phyloP scores from a whole-genome alignment of 2,329 filamentous ascomycete genomes.

The Cladophialophora psammophila region DNA sequence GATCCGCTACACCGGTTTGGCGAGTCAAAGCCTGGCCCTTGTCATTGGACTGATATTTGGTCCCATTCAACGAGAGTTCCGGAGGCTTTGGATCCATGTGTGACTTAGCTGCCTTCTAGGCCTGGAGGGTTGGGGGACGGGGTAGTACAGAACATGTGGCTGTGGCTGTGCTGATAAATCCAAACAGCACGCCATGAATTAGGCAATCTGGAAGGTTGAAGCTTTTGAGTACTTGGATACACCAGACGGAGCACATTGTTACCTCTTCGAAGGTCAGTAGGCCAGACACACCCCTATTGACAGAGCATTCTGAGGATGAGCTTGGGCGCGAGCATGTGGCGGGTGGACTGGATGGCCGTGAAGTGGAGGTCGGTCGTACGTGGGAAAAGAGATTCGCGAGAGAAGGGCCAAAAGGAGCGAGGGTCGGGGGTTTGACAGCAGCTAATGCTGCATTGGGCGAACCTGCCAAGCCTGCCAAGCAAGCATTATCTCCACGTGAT shows the following conservation, averaged over 20 bases:
- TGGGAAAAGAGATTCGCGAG: neutral
- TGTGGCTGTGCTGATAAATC: neutral
- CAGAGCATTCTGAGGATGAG: neutral
- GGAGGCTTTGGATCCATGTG: neutral
- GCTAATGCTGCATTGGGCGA: neutral
- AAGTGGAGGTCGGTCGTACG: too few species aligned
- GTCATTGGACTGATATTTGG: neutral
- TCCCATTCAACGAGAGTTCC: neutral
- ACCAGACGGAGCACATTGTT: neutral
- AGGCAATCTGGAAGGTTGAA: too few species aligned
- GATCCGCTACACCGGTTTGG: neutral
- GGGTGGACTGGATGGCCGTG: neutral
- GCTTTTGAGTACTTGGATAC: too few species aligned
- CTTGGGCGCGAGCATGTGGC: neutral
- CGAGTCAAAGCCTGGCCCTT: neutral
- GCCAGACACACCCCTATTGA: neutral
- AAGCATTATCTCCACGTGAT: neutral
- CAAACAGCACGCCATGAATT: neutral
- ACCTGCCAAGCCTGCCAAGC: neutral
- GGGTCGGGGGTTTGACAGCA: neutral
- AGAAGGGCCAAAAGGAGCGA: neutral
- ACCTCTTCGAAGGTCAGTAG: neutral
- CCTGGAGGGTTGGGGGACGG: neutral
- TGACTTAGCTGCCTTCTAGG: neutral
- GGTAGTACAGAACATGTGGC: neutral